Evolutionary conservation across 441 rosid species (phyloP), one percentile per base, ranked within the genome.

Genomic region (Codiaeum variegatum): DNA sequence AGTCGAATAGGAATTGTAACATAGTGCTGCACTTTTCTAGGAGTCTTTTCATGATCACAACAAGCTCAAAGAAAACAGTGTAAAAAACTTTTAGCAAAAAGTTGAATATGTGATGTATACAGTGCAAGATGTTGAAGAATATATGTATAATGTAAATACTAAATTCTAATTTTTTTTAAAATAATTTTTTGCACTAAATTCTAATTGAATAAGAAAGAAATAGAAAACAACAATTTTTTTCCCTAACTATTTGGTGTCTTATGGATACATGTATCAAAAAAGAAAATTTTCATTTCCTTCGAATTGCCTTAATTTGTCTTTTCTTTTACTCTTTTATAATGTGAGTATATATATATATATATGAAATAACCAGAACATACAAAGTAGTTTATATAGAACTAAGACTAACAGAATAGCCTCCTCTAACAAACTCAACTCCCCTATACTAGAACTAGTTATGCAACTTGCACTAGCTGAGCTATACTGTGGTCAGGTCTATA

Each of bases 111-210:
- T n/a, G 56, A 46, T 46, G 2, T 24, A 16, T 38, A 6, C 9
- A 38, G 6, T 6, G 42, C 8, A 38, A 24, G 5, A 10, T 16
- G 67, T 26, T 6, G 3, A 51, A 19, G 6, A 1, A 11, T 9
- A 28, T 16, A 60, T 1, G 13, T n/a, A 26, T 28, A 13, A 6
- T 28, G 31, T 5, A 10, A 55, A 42, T 66, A 70, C 66, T 58
- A 70, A 28, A 70, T 70, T 70, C 73, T 56, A 26, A 3, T 58
- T 70, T n/a, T n/a, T n/a, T n/a, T n/a, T n/a, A 42, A 46, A 21
- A 61, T 60, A 46, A 60, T 61, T 59, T 47, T 11, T 56, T 42
- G 58, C 73, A 70, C 66, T 58, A 70, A 28, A 70, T 70, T 70
- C 73, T 56, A 26, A 3, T 58, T 70, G 52, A 70, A 70, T 59